Percentiles rank a stretch among this genome's conserved stretches.
phyloP scores from a whole-genome alignment of 768 basidiomycete species.

The Agrocybe praecox region DNA sequence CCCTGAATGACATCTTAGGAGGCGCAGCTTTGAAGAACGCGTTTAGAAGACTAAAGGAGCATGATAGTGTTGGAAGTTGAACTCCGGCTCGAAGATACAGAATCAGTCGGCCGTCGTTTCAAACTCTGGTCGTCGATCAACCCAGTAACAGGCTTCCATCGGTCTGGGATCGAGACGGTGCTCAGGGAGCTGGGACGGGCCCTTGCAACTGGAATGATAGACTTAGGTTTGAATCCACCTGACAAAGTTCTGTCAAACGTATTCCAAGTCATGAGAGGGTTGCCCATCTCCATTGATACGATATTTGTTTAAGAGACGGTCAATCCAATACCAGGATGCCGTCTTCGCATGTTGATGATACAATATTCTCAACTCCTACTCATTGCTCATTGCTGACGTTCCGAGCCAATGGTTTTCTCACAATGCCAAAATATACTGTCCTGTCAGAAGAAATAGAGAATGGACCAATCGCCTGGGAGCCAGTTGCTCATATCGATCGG shows the following conservation, averaged over 20 bases:
- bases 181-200: not conserved
- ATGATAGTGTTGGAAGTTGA: too few relatives aligned
- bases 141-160: not conserved
- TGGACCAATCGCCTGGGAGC: not conserved
- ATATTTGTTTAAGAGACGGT: slow-evolving; percentile 1
- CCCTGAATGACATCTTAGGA: not conserved
- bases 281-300: slow-evolving; percentile 1
- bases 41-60: not conserved
- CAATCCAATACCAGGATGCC: not conserved
- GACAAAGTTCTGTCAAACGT: slow-evolving; percentile 5
- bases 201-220: not conserved
- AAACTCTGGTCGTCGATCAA: not conserved
- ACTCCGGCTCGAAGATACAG: not conserved
- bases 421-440: not conserved
- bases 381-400: not conserved
- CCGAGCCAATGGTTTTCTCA: not conserved
- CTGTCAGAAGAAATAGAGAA: not conserved
- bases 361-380: too few relatives aligned
- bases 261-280: not conserved
- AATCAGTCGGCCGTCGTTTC: not conserved
- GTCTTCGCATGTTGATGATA: not conserved
- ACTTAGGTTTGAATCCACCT: slow-evolving; percentile 7
- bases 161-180: slow-evolving; percentile 1
- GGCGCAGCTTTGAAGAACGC: not conserved
- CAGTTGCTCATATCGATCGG: not conserved